Conservation (phyloP, 371 early-diverging fungal species). For the Apophysomyces variabilis region DNA sequence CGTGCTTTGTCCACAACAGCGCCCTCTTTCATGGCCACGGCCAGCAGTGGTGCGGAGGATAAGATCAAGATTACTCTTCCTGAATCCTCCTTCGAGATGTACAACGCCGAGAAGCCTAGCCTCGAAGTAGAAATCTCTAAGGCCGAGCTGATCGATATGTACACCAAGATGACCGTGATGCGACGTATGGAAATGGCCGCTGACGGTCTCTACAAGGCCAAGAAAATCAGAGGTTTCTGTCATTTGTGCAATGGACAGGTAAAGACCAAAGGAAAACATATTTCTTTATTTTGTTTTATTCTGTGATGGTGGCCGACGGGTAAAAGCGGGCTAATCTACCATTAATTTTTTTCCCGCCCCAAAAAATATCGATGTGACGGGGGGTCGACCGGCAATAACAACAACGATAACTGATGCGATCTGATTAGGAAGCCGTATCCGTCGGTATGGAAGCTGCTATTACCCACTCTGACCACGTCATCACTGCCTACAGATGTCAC, state of each 20-base stretch:
- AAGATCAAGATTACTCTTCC: slow-evolving; percentile 63
- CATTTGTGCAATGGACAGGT: slow-evolving; percentile 99
- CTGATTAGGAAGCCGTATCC: slow-evolving; percentile 90
- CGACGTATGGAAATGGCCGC: slow-evolving; percentile 95
- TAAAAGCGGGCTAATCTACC: slow-evolving; percentile 22
- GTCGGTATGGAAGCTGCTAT: slow-evolving; percentile 95
- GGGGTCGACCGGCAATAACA: slow-evolving; percentile 7
- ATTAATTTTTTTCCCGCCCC: slow-evolving; percentile 15
- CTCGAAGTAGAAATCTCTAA: slow-evolving; percentile 64
- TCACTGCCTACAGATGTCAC: slow-evolving; percentile 99
- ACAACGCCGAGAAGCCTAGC: slow-evolving; percentile 70
- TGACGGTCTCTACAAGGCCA: slow-evolving; percentile 95
- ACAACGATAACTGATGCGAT: slow-evolving; percentile 10
- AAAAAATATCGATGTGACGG: slow-evolving; percentile 10
- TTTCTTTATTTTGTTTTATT: background rate
- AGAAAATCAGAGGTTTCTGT: slow-evolving; percentile 98
- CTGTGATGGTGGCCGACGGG: slow-evolving; percentile 15
- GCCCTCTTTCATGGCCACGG: slow-evolving; percentile 33
- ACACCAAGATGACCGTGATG: slow-evolving; percentile 87
- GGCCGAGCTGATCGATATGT: slow-evolving; percentile 81
- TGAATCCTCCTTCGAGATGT: slow-evolving; percentile 65
- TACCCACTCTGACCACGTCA: slow-evolving; percentile 88
- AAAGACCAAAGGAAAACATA: slow-evolving; percentile 20
- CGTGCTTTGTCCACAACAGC: slow-evolving; percentile 51
- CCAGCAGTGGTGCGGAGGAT: slow-evolving; percentile 31